These are phyloP conservation scores for Aegilops tauschii DNA, from an alignment of 176 grass and related monocot species.

Conservation along the genomic window DNA sequence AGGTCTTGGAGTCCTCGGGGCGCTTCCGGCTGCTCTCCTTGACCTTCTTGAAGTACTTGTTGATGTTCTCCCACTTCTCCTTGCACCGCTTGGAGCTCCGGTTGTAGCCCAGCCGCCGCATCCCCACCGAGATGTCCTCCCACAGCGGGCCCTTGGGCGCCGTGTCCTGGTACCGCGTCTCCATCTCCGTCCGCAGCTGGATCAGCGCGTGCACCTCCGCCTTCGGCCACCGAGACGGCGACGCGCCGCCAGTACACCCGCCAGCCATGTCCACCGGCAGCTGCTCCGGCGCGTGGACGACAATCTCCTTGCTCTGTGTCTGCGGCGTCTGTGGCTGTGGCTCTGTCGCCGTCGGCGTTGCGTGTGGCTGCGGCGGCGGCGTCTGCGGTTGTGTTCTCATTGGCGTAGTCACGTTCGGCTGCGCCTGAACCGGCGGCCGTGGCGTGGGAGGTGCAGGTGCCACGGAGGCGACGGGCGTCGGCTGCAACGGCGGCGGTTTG, in stretches of 20 bases:
- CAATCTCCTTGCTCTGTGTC: constrained; percentile 9
- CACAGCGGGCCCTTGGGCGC: constrained; percentile 86
- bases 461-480: constrained; percentile 24
- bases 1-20: constrained; percentile 89
- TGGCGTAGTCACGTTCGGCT: not conserved
- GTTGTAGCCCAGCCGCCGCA: constrained; percentile 80
- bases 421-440: not conserved
- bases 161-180: constrained; percentile 68
- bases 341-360: not conserved
- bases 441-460: not conserved
- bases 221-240: constrained; percentile 91
- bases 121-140: constrained; percentile 93
- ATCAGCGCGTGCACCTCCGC: constrained; percentile 93
- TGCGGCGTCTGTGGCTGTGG: not conserved
- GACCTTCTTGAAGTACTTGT: constrained; percentile 99
- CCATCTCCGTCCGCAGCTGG: constrained; percentile 73
- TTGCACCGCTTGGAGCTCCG: constrained; percentile 90
- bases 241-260: not conserved
- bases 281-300: constrained; percentile 16
- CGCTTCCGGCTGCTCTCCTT: constrained; percentile 95
- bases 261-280: constrained; percentile 4
- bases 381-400: constrained; percentile 14
- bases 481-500: not conserved
- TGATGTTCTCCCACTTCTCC: constrained; percentile 99
- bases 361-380: not conserved